These are phyloP conservation scores for Pichia sp. DNA, from an alignment of 1,139 yeast genomes.

Conservation along the genomic window DNA sequence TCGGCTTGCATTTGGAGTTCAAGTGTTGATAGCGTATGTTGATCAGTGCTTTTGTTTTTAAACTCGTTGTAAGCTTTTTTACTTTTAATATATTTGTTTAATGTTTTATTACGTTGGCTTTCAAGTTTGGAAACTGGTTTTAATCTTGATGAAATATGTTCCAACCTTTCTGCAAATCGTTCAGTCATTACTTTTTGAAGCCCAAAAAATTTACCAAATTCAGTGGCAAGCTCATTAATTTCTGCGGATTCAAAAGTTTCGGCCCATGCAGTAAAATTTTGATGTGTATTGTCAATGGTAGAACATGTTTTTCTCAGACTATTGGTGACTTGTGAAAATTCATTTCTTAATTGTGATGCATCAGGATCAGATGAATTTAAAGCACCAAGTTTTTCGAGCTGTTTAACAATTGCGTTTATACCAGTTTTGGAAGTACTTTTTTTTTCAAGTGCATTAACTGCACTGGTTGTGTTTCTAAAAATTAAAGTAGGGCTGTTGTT, in stretches of 20 bases:
- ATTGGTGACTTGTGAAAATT: constrained; percentile 1
- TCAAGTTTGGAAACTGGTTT: constrained; percentile 1
- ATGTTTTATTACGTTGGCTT: constrained; percentile 3
- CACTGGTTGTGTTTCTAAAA: neutral
- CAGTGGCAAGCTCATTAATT: constrained; percentile 4
- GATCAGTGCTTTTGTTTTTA: constrained; percentile 7
- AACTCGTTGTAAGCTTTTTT: constrained; percentile 5
- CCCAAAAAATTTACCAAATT: constrained; percentile 6
- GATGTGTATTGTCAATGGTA: neutral
- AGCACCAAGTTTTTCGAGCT: constrained; percentile 16
- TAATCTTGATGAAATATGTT: constrained; percentile 2
- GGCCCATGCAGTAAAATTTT: constrained; percentile 5
- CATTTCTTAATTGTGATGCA: constrained; percentile 1
- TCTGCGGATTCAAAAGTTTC: constrained; percentile 9
- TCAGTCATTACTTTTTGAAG: constrained; percentile 5
- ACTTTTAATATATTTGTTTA: constrained; percentile 2
- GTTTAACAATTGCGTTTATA: constrained; percentile 4
- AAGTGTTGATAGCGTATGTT: neutral
- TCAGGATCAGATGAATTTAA: constrained; percentile 6
- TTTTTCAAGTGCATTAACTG: constrained; percentile 4
- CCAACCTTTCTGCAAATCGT: constrained; percentile 4
- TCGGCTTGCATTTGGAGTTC: constrained; percentile 5
- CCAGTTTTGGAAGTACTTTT: neutral
- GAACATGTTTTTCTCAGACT: constrained; percentile 1
- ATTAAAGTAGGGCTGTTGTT: neutral